Base-by-base conservation (phyloP, 805 yeast species). In the Kazachstania bromeliacearum region DNA sequence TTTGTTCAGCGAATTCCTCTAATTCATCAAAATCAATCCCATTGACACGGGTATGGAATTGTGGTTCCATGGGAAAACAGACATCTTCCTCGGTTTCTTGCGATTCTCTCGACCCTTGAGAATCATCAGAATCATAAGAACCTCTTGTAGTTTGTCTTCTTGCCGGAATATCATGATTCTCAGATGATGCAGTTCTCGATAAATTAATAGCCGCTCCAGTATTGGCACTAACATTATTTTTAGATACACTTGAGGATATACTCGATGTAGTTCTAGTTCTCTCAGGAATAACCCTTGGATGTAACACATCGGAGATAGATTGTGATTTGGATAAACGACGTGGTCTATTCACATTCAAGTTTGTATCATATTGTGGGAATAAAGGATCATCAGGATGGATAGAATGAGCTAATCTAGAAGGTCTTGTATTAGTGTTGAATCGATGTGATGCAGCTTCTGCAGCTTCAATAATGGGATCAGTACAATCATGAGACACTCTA, bases 61-160 rank as follows among this genome's bases (percentile, higher is more conserved):
- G 52, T 4, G 83, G 77, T 34, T 76, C 64, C 85, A 85, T 80
- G 2, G 97, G 97, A 61, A 88, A 88, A 67, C 97, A 89, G 31
- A 89, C 98, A 70, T 89, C 97, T 55, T 85, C 96, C 52, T 89
- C 97, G 0, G 95, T 85, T 53, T 87, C 96, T 48, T 84, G 94
- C 4, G 88, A 78, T 14, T 78, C 75, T 45, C 85, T 68, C 7
- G 89, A 79, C 2, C 78, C 82, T 47, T 75, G 83, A 2, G 88
- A 80, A 47, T 73, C 80, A 45, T 81, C 89, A 41, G 77, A 71
- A 48, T 79, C 85, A 10, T 56, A 42, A 17, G 61, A 51, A 14
- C 37, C 37, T 15, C 37, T 28, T 19, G 37, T 34, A 7, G 31
- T 34, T 27, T 34, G 20, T 28, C 31, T 28, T 15, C 29, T 28